phyloP scores from a whole-genome alignment of 1,284 basidiomycete genomes.

The Cryptococcus floricola region DNA sequence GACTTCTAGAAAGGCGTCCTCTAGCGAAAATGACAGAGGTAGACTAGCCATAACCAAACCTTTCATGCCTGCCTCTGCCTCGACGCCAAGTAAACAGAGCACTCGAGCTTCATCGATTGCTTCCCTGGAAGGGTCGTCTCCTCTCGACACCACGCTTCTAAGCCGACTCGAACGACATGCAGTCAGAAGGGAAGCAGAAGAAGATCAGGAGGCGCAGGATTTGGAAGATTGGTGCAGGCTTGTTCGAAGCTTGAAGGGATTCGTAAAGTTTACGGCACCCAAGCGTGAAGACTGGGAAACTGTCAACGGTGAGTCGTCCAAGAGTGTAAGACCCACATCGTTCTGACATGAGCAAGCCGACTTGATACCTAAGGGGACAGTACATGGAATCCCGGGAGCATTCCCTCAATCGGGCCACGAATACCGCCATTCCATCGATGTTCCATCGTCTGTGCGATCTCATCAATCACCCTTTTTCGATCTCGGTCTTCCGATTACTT shows the following conservation, averaged over 20 bases:
- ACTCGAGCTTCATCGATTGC: conserved; percentile 15
- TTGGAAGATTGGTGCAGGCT: conserved; percentile 15
- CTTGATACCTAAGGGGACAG: conserved; percentile 1
- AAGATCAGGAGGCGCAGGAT: conserved; percentile 7
- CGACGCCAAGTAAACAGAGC: conserved; percentile 54
- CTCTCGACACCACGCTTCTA: no score
- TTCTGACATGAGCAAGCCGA: conserved; percentile 3
- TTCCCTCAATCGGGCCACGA: conserved; percentile 26
- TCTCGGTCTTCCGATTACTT: conserved; percentile 9
- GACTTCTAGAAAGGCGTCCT: not conserved
- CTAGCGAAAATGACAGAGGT: not conserved
- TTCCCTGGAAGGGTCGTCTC: not conserved
- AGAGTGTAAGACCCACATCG: not conserved
- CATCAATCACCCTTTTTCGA: conserved; percentile 4
- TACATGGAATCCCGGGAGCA: conserved; percentile 26
- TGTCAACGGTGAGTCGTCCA: conserved; percentile 24
- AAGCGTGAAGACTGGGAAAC: conserved; percentile 32
- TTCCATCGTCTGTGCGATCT: not conserved
- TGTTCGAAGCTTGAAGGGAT: conserved; percentile 21
- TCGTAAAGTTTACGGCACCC: conserved; percentile 1
- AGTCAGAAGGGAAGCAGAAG: not conserved
- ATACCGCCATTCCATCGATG: not conserved
- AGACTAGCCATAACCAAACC: not conserved
- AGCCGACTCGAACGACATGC: not conserved
- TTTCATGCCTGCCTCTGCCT: conserved; percentile 17